Percentiles rank a stretch among this genome's conserved stretches.
These are phyloP conservation scores for Cinnamomum chago DNA, from an alignment of 164 flowering plant genomes.

Conservation along the genomic window DNA sequence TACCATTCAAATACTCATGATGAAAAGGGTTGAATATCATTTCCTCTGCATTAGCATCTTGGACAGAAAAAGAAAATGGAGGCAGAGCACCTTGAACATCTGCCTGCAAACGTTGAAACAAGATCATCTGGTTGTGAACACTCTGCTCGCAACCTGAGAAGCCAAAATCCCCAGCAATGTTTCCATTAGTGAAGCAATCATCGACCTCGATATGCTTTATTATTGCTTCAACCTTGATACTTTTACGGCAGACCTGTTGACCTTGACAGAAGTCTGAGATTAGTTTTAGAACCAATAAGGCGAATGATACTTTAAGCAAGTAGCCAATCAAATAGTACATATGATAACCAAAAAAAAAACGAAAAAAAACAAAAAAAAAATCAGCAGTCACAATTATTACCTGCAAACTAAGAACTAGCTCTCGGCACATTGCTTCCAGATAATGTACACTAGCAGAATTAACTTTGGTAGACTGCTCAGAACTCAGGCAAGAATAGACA, in stretches of 20 bases:
- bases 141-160: slow-evolving; percentile 8
- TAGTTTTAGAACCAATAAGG: slow-evolving; percentile 7
- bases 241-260: slow-evolving; percentile 68
- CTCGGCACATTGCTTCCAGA: slow-evolving; percentile 48
- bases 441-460: slow-evolving; percentile 27
- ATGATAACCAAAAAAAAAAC: no score
- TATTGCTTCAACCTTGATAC: slow-evolving; percentile 56
- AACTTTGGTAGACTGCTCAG: slow-evolving; percentile 1
- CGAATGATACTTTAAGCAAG: no score
- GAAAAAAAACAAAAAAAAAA: neutral
- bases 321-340: neutral
- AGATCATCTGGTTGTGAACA: slow-evolving; percentile 16
- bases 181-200: slow-evolving; percentile 36
- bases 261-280: slow-evolving; percentile 35
- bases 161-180: slow-evolving; percentile 14
- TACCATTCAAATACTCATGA: slow-evolving; percentile 5
- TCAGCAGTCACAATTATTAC: slow-evolving; percentile 36
- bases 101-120: slow-evolving; percentile 47
- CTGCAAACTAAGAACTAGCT: slow-evolving; percentile 51
- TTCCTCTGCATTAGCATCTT: slow-evolving; percentile 21
- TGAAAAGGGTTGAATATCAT: slow-evolving; percentile 10
- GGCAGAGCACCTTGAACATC: slow-evolving; percentile 60
- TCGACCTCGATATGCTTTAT: slow-evolving; percentile 55
- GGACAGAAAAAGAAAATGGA: slow-evolving; percentile 22
- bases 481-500: neutral